phyloP scores from a whole-genome alignment of 2,329 filamentous ascomycete species.

The Fusarium longipes region DNA sequence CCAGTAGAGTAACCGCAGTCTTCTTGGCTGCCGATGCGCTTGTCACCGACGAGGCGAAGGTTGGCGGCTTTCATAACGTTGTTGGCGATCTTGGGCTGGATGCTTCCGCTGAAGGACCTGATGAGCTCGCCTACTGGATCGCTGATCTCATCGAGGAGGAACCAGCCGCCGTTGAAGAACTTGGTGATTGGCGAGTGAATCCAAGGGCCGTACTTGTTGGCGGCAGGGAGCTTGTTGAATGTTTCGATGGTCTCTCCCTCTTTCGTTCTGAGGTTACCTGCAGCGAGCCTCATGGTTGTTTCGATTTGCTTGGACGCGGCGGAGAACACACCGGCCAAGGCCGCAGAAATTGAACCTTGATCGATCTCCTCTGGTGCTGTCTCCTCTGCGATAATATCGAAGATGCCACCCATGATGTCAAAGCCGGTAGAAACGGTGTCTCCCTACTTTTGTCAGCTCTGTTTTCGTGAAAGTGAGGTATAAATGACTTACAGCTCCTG shows the following conservation, averaged over 20 bases:
- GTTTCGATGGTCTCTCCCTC: neutral
- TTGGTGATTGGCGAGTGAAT: constrained; percentile 18
- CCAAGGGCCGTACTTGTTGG: constrained; percentile 9
- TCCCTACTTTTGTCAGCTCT: neutral
- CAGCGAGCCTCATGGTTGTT: neutral
- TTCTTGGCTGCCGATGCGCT: constrained; percentile 6
- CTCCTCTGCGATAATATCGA: neutral
- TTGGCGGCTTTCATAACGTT: constrained; percentile 34
- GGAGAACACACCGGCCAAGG: neutral
- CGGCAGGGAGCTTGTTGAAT: constrained; percentile 2
- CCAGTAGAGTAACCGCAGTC: constrained; percentile 19
- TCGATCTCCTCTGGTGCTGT: constrained; percentile 15
- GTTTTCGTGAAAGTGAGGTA: accelerated
- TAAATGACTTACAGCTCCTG: neutral
- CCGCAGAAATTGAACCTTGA: neutral
- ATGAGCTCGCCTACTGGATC: constrained; percentile 3
- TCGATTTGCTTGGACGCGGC: neutral
- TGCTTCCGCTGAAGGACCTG: constrained; percentile 9
- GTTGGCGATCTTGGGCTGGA: constrained; percentile 36
- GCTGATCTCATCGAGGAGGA: constrained; percentile 13
- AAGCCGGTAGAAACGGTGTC: neutral
- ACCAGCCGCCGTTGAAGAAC: constrained; percentile 33
- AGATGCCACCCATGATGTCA: neutral
- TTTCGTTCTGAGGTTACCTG: neutral
- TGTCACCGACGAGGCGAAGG: constrained; percentile 28